Evolutionary conservation across 106 monocot species (phyloP), one percentile per base, ranked within the genome.

Genomic region (Platanthera guangdongensis): DNA sequence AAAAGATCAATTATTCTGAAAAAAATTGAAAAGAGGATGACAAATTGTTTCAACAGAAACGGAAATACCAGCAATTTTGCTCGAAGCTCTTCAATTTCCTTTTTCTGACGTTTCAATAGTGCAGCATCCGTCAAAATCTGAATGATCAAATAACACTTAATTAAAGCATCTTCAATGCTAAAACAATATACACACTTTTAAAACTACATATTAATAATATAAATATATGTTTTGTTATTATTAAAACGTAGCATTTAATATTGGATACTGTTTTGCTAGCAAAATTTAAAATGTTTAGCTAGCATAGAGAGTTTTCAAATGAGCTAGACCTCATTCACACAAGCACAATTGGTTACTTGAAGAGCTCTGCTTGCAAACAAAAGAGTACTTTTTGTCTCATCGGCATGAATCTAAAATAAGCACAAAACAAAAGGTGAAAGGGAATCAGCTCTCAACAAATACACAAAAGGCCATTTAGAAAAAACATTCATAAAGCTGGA

Each of bases 61-160:
- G 51, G 14, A 79, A 50, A 57, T 57, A 92, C 99, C 85, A 76
- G 73, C 47, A 99, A 79, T 90, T 91, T 92, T 78, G 84, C 86
- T 70, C 84, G 92, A 76, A 99, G 94, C 80, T 99, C 94, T 63
- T 99, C 94, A 68, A 99, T 99, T 84, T 94, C 88, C 77, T 90
- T 99, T 51, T 84, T 86, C 78, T 99, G 94, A 22, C 99, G 89
- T 73, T 88, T 92, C 73, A 99, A 78, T 52, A 99, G 73, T 39
- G 94, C 99, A 78, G 92, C 99, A 88, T 99, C 99, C 47, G 99
- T 99, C 72, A 99, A 74, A 79, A 99, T 92, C 94, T 94, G 87
- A 76, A 59, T 39, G 78, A 51, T 28, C 16, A 63, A 51, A 15
- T 21, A 72, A 22, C 39, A 52, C 1, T 60, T 48, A 57, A 15